Evolutionary conservation across 352 stramenopile genomes (phyloP), one percentile per base, ranked within the genome.

Genomic region (Globisporangium nunn): DNA sequence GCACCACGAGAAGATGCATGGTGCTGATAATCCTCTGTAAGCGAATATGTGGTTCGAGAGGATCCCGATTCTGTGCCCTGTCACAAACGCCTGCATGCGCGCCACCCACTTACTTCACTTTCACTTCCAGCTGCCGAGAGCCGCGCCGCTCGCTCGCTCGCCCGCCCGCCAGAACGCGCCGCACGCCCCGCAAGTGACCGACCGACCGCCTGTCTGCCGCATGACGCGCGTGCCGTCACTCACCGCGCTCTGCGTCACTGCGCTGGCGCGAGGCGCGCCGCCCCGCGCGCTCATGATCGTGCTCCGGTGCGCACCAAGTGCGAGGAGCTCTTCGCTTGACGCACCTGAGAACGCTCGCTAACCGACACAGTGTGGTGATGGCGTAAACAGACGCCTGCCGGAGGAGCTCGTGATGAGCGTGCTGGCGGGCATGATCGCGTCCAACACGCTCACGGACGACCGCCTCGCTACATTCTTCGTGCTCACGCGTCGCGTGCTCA

Each of bases 391-490:
- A 29, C 79, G 81, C 6, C 59, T 95, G 4, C 85, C 85, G 10
- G 81, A 95, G 58, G 85, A 95, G 63, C 70, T 95, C 17, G 85
- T 88, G 52, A 80, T 88, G 68, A 85, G 61, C 40, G 55, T 93
- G 54, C 56, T 95, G 45, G 65, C 78, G 35, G 71, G 74, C 47
- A 90, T 95, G 78, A 83, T 91, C 44, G 58, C 66, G 31, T 74
- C 74, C 54, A 84, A 85, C 48, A 87, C 74, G 15, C 67, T 95
- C 59, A 93, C 85, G 50, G 82, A 93, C 68, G 82, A 93, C 68
- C 85, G 85, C 1, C 70, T 95, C 45, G 74, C 77, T 31, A 74
- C 81, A 30, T 95, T 95, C 65, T 92, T 92, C 62, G 86, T 80
- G 60, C 72, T 87, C 58, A 76, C 75, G 40, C 81, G 81, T 15